Evolutionary conservation across 108 stramenopile genomes (phyloP), one percentile per base, ranked within the genome.

Genomic region (Conticribra guillardii): DNA sequence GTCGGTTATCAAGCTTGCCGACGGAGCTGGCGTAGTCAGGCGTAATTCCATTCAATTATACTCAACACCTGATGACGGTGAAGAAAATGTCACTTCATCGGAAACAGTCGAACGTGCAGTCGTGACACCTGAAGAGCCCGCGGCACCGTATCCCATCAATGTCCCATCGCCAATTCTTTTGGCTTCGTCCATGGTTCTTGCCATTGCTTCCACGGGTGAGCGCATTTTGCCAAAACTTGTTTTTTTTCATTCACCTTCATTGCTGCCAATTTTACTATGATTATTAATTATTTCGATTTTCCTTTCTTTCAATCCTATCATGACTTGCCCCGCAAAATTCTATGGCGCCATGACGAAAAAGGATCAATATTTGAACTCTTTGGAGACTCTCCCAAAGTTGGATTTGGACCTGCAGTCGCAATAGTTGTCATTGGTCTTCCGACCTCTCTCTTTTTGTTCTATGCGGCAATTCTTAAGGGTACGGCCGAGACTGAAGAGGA

Each of bases 401-500:
- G 85, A 21, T 75, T 87, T 57, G 84, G 34, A 9, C 41, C 74
- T 23, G 83, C 87, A 9, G 86, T 79, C 1, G 77, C 70, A 11
- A 66, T 93, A 58, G 78, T 87, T 0, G 77, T 67, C 5, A 51
- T 88, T 47, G 85, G 87, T 7, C 44, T 88, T 34, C 86, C 92
- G 5, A 0, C 63, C 1, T 84, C 80, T 49, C 49, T 89, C 19
- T 87, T 87, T 76, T 78, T 93, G 60, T 82, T 93, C 55, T 88
- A 87, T 68, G 92, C 89, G 16, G 85, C 88, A 57, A 89, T 93
- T 48, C 59, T 74, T 7, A 93, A 93, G 73, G 92, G 81, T 29
- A 69, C 60, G 14, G 89, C 87, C 0, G 92, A 93, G 65, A 93
- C 92, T n/a, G 92, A 90, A 73, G 92, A 82, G 64, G 92, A 90